Evolutionary conservation across 139 green algal genomes (phyloP).

Genomic region (Pleodorina starrii): DNA sequence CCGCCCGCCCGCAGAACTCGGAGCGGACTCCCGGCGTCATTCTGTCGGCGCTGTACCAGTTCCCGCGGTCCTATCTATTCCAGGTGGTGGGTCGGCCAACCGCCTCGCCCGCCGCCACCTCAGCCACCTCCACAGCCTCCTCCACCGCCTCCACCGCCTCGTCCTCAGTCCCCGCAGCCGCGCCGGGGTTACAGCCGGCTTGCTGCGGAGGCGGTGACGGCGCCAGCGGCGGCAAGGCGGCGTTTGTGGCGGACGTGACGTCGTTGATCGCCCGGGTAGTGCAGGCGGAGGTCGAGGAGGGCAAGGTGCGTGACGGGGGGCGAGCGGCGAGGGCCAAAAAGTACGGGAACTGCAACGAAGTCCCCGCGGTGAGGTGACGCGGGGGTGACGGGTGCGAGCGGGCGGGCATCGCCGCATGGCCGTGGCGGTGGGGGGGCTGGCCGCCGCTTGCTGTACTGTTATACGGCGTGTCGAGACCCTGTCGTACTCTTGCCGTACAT

Average conservation of each 20-base stretch:
- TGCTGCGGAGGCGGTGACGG: not conserved
- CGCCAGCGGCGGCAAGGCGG: not conserved
- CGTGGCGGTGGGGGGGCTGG: too few species aligned
- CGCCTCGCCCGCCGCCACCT: not conserved
- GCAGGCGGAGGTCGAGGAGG: constrained; percentile 43
- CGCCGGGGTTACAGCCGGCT: constrained; percentile 1
- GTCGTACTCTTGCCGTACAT: too few species aligned
- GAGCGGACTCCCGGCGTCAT: constrained; percentile 66
- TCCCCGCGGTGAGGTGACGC: too few species aligned
- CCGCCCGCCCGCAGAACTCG: too few species aligned
- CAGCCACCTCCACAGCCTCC: not conserved
- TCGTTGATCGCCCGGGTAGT: constrained; percentile 33
- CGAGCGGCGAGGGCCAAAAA: too few species aligned
- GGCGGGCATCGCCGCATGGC: too few species aligned
- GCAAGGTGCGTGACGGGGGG: constrained; percentile 8
- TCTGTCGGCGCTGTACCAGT: constrained; percentile 68
- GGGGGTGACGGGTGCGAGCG: too few species aligned
- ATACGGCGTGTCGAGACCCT: too few species aligned
- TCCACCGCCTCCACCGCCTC: not conserved
- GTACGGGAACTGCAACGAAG: too few species aligned
- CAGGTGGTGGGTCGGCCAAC: constrained; percentile 52
- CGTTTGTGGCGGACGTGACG: constrained; percentile 52
- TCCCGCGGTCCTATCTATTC: constrained; percentile 72
- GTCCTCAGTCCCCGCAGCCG: too few species aligned
- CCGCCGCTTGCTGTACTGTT: too few species aligned